Conservation (phyloP, 495 filamentous ascomycete species). For the Chlorociboria aeruginascens region DNA sequence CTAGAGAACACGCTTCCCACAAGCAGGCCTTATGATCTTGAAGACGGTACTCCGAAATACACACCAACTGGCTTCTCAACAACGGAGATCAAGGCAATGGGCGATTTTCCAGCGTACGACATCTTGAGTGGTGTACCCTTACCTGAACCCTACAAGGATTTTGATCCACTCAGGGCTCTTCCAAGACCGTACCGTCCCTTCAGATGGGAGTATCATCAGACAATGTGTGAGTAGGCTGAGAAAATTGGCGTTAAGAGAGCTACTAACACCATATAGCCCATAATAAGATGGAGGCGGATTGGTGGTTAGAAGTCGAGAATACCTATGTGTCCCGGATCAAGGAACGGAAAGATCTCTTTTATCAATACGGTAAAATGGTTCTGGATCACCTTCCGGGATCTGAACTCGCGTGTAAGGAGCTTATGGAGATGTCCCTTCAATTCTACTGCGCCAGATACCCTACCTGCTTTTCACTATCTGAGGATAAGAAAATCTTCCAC, state of each 20-base stretch:
- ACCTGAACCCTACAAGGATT: slow-evolving; percentile 53
- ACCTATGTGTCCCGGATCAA: slow-evolving; percentile 59
- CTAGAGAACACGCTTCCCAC: slow-evolving; percentile 10
- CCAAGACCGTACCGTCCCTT: slow-evolving; percentile 73
- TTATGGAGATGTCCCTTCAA: slow-evolving; percentile 83
- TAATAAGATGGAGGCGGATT: slow-evolving; percentile 70
- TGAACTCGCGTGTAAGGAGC: slow-evolving; percentile 72
- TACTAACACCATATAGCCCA: slow-evolving; percentile 40
- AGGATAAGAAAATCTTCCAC: slow-evolving; percentile 47
- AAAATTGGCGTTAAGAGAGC: not conserved
- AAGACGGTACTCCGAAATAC: slow-evolving; percentile 23
- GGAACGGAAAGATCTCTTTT: slow-evolving; percentile 60
- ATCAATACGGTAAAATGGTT: slow-evolving; percentile 48
- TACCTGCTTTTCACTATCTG: slow-evolving; percentile 55
- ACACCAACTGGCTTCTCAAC: slow-evolving; percentile 40
- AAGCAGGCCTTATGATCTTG: slow-evolving; percentile 17
- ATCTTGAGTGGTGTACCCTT: slow-evolving; percentile 66
- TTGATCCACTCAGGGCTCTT: slow-evolving; percentile 50
- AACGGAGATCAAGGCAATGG: slow-evolving; percentile 59
- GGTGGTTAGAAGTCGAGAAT: slow-evolving; percentile 84
- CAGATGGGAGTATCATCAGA: slow-evolving; percentile 83
- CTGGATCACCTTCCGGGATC: slow-evolving; percentile 64
- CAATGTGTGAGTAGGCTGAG: slow-evolving; percentile 63
- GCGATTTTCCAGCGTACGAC: slow-evolving; percentile 78
- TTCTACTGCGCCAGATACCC: slow-evolving; percentile 74